These are phyloP conservation scores for Hippophae rhamnoides DNA, from an alignment of 306 rosid genomes.

Conservation along the genomic window DNA sequence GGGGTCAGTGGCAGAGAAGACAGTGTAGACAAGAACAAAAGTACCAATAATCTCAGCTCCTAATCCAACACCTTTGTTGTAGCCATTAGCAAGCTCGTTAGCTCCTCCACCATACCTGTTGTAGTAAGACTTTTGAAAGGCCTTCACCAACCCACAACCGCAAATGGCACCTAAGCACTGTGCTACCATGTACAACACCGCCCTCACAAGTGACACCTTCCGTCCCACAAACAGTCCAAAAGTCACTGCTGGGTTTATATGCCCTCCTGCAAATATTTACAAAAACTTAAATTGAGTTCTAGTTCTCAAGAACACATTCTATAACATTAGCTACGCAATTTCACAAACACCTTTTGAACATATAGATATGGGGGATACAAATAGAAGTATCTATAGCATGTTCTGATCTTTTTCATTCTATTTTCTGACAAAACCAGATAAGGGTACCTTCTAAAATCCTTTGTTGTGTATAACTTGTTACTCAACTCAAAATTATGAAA, in stretches of 20 bases:
- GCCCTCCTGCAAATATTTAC: slow-evolving; percentile 49
- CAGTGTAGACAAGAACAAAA: slow-evolving; percentile 93
- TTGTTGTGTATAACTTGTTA: too few species aligned
- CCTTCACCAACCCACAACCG: slow-evolving; percentile 75
- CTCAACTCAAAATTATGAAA: background rate
- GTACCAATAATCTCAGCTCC: slow-evolving; percentile 96
- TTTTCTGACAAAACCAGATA: too few species aligned
- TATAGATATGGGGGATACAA: too few species aligned
- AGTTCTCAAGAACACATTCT: too few species aligned
- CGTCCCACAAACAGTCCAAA: slow-evolving; percentile 67
- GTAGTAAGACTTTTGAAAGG: slow-evolving; percentile 54
- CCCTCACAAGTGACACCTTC: slow-evolving; percentile 66
- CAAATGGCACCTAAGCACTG: slow-evolving; percentile 70
- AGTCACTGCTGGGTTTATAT: slow-evolving; percentile 88
- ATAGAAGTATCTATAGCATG: too few species aligned
- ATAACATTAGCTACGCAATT: too few species aligned
- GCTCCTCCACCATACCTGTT: slow-evolving; percentile 51
- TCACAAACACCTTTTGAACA: too few species aligned
- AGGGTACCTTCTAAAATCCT: too few species aligned
- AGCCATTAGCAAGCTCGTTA: slow-evolving; percentile 33
- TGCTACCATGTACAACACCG: slow-evolving; percentile 60
- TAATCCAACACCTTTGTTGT: slow-evolving; percentile 66
- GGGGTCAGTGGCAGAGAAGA: slow-evolving; percentile 95
- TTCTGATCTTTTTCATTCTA: too few species aligned
- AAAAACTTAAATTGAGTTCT: background rate